Conservation (phyloP, 2,329 filamentous ascomycete species). For the Pyrenophora graminea region DNA sequence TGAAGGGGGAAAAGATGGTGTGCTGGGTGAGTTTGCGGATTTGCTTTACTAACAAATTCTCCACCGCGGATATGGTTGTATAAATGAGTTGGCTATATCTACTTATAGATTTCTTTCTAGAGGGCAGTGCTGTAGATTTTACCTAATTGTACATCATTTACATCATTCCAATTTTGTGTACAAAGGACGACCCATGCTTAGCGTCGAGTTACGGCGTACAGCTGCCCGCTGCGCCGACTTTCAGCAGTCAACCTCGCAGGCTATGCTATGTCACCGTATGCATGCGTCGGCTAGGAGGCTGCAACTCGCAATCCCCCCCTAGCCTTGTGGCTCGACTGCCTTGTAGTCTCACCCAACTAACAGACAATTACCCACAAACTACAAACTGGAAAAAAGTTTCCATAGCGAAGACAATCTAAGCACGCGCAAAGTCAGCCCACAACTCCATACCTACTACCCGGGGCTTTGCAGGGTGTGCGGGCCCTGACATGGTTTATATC, state of each 20-base stretch:
- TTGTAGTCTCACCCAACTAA: background rate
- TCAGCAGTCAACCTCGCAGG: constrained; percentile 1
- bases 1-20: constrained; percentile 48
- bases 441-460: background rate
- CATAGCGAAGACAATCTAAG: background rate
- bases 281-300: background rate
- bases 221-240: background rate
- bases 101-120: no score
- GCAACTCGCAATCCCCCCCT: background rate
- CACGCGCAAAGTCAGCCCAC: background rate
- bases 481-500: constrained; percentile 40
- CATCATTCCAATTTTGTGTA: no score
- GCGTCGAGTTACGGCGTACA: background rate
- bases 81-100: no score
- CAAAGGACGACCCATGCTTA: background rate
- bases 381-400: background rate
- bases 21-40: constrained; percentile 51
- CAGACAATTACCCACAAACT: background rate
- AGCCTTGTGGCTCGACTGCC: constrained; percentile 3
- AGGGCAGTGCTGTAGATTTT: no score
- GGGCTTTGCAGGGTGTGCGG: constrained; percentile 14
- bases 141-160: no score
- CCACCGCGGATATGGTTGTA: no score
- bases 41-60: constrained; percentile 27
- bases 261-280: background rate